These are phyloP conservation scores for Paramecium pentaurelia DNA, from an alignment of 73 alveolate genomes.

Conservation along the genomic window DNA sequence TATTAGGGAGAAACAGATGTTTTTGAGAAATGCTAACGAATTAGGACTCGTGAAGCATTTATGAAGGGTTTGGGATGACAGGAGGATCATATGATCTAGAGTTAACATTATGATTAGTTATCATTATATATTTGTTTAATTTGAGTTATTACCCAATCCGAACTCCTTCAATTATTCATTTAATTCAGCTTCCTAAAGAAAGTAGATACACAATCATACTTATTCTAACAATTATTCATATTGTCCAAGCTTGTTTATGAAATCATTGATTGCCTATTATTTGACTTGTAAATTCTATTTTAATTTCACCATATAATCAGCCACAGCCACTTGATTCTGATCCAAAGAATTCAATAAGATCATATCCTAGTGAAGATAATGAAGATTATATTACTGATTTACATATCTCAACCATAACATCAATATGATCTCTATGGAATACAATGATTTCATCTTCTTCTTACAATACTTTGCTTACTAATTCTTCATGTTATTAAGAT, in stretches of 20 bases:
- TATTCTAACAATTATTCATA: background rate
- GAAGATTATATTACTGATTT: background rate
- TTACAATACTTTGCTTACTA: background rate
- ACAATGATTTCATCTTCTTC: conserved; percentile 30
- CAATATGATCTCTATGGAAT: conserved; percentile 20
- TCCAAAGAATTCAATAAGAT: background rate
- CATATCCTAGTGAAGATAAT: background rate
- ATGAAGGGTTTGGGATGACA: background rate
- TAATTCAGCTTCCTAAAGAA: conserved; percentile 12
- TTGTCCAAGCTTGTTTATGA: background rate
- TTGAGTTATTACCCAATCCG: background rate
- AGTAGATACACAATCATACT: background rate
- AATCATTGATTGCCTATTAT: background rate
- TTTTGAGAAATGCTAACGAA: background rate
- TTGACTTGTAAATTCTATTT: background rate
- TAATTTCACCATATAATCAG: background rate
- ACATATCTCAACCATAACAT: conserved; percentile 11
- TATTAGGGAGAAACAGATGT: background rate
- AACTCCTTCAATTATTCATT: background rate
- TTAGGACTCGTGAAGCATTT: background rate
- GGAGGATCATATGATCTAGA: conserved; percentile 37
- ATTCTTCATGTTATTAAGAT: background rate
- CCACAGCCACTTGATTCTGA: background rate
- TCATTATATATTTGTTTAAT: background rate
- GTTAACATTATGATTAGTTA: conserved; percentile 26